phyloP scores from a whole-genome alignment of 1,284 basidiomycete genomes.

The Erythrobasidium hasegawianum region DNA sequence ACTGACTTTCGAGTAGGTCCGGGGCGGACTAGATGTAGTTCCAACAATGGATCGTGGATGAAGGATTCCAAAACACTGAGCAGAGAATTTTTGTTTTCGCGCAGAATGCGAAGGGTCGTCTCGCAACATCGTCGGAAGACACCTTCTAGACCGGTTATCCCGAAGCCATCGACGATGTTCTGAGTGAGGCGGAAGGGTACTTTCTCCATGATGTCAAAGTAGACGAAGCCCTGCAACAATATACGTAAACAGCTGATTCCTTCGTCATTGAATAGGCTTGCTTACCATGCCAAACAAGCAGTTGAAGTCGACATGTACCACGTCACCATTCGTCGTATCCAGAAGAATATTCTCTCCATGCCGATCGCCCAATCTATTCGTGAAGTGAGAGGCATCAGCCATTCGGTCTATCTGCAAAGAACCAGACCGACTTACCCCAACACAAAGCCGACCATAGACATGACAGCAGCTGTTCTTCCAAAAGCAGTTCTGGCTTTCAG shows the following conservation, averaged over 20 bases:
- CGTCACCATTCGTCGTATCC: constrained; percentile 81
- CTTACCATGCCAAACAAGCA: constrained; percentile 90
- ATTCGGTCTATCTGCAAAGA: no score
- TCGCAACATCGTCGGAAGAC: constrained; percentile 91
- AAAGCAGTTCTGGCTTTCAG: constrained; percentile 81
- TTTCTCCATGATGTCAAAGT: constrained; percentile 80
- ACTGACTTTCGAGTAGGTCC: not conserved
- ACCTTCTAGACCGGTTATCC: constrained; percentile 91
- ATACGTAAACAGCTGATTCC: no score
- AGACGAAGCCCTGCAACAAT: not conserved
- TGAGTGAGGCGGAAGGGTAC: constrained; percentile 95
- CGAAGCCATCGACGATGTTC: constrained; percentile 88
- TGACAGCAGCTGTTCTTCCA: constrained; percentile 86
- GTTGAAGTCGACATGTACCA: constrained; percentile 97
- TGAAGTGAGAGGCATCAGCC: no score
- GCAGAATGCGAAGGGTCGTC: constrained; percentile 79
- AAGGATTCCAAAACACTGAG: constrained; percentile 97
- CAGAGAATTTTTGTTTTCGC: constrained; percentile 86
- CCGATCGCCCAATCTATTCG: constrained; percentile 90
- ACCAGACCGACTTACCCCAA: constrained; percentile 76
- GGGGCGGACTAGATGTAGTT: constrained; percentile 74
- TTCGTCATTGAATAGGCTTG: not conserved
- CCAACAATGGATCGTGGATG: constrained; percentile 93
- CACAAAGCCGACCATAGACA: constrained; percentile 98
- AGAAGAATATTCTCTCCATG: constrained; percentile 97